phyloP scores from a whole-genome alignment of 495 filamentous ascomycete genomes.

The Emericellopsis terricola region DNA sequence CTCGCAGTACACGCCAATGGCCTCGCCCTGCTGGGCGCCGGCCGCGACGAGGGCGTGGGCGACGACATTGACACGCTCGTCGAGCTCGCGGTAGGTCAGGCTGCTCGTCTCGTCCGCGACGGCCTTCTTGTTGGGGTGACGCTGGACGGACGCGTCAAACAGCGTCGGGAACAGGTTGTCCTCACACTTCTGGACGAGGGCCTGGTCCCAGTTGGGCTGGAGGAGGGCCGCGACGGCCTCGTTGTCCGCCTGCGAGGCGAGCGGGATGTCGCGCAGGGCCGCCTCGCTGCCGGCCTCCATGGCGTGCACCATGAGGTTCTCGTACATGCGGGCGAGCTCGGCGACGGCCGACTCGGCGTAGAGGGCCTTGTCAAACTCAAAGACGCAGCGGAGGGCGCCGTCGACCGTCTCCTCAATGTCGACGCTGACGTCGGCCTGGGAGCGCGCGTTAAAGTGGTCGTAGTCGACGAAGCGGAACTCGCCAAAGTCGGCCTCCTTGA shows the following conservation, averaged over 20 bases:
- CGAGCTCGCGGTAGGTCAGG: background rate
- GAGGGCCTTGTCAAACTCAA: background rate
- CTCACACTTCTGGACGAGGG: background rate
- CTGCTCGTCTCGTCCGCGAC: background rate
- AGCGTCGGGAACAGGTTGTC: background rate
- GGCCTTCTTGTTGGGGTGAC: background rate
- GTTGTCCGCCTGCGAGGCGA: background rate
- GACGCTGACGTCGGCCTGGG: slow-evolving; percentile 1
- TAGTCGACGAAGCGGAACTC: background rate
- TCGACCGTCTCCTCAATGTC: slow-evolving; percentile 1
- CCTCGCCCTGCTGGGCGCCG: background rate
- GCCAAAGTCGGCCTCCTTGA: background rate
- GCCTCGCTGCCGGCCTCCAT: background rate
- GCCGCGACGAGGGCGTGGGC: background rate
- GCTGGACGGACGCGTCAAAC: background rate
- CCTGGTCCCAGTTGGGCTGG: background rate
- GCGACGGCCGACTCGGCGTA: background rate
- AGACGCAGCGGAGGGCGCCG: background rate
- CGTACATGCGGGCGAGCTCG: background rate
- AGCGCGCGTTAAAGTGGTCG: background rate
- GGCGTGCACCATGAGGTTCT: background rate
- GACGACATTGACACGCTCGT: background rate
- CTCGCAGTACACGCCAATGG: background rate
- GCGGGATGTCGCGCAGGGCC: background rate
- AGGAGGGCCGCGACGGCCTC: background rate